Base-by-base conservation (phyloP, 75 land plant genomes). In the Pinus tabuliformis region DNA sequence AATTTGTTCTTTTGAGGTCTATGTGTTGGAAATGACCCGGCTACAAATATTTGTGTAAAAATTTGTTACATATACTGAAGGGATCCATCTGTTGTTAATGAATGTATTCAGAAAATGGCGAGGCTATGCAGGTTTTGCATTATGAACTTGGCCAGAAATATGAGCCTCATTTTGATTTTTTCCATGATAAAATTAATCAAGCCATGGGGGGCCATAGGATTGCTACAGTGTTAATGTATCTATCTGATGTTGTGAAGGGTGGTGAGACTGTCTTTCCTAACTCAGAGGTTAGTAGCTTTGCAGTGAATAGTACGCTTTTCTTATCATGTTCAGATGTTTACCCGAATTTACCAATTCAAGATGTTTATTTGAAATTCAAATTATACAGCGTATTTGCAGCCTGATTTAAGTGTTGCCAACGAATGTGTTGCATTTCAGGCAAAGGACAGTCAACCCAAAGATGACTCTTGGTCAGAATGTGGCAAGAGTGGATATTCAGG, bases 161-260 rank as follows among this genome's bases (percentile, higher is more conserved):
- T 82, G 93, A 92, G 73, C 90, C 97, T 20, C 95, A 92, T 79
- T 90, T 78, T 82, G 95, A 92, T 74, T 90, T 58, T 81, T 93
- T 93, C 58, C 94, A 87, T 42, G 95, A 94, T 79, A 84, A 92
- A 66, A 68, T 71, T 28, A 93, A 91, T 71, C 90, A 82, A 74
- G 79, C 70, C 37, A 76, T 91, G 49, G 98, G 98, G n/a, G 95
- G 92, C 12, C 95, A 91, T 71, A 82, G 95, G 17, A 57, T 94
- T 60, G 95, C 95, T 12, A 92, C 95, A n/a, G 97, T 92, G 54
- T 77, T 94, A 60, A 92, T 94, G 97, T 94, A 94, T 76, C 81
- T 94, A 75, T 90, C 97, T 52, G 70, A 88, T 80, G 86, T 90
- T 71, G 82, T 73, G 45, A 86, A 81, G 75, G 95, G 97, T 52